Conservation (phyloP, 129 eudicot species). For the Centaurea solstitialis region DNA sequence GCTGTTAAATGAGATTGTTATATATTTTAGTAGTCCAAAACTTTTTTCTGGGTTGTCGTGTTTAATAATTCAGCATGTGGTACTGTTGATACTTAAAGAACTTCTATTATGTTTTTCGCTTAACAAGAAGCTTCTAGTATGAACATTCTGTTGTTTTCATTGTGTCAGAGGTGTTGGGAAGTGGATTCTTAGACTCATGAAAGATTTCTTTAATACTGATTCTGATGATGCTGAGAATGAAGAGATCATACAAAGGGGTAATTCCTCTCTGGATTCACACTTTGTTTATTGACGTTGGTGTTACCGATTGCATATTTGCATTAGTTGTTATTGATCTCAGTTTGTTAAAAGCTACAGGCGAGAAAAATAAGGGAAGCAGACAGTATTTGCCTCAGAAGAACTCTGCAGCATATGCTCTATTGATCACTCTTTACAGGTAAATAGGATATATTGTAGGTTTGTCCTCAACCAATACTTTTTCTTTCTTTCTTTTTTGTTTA, state of each 20-base stretch:
- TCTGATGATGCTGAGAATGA: slow-evolving; percentile 52
- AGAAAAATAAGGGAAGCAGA: slow-evolving; percentile 47
- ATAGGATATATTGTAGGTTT: not conserved
- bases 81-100: not conserved
- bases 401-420: slow-evolving; percentile 84
- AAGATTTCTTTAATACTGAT: slow-evolving; percentile 61
- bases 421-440: slow-evolving; percentile 87
- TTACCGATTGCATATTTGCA: not conserved
- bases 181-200: slow-evolving; percentile 81
- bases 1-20: too few relatives aligned
- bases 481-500: not conserved
- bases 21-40: too few relatives aligned
- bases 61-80: not conserved
- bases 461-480: not conserved
- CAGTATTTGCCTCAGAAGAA: slow-evolving; percentile 86
- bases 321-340: not conserved
- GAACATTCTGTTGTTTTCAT: not conserved
- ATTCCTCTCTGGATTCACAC: not conserved
- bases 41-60: too few relatives aligned
- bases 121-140: not conserved
- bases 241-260: slow-evolving; percentile 53
- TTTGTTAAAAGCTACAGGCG: slow-evolving; percentile 40
- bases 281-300: slow-evolving; percentile 18
- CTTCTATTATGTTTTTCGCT: not conserved
- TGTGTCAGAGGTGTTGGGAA: slow-evolving; percentile 80